Evolutionary conservation across 2,329 filamentous ascomycete species (phyloP).

Genomic region (Paecilomyces dactylethromorphus): DNA sequence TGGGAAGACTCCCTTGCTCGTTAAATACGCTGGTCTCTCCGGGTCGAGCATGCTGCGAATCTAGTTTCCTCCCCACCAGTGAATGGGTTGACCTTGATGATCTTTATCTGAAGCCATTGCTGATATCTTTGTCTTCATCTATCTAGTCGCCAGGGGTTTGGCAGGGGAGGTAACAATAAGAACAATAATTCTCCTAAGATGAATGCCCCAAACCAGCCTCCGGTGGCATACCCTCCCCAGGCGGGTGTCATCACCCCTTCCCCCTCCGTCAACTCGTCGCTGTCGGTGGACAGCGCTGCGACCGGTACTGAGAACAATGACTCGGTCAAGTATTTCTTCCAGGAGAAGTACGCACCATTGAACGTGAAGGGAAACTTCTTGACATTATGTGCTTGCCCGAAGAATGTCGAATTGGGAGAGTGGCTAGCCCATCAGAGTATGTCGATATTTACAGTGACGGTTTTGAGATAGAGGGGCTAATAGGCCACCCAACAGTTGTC

Average conservation of each 20-base stretch:
- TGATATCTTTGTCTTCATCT: slow-evolving; percentile 18
- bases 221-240: slow-evolving; percentile 22
- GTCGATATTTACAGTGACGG: slow-evolving; percentile 10
- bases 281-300: slow-evolving; percentile 28
- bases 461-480: neutral
- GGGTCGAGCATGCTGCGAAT: neutral
- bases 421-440: slow-evolving; percentile 94
- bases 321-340: slow-evolving; percentile 45
- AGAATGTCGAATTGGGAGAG: slow-evolving; percentile 88
- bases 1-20: slow-evolving; percentile 1
- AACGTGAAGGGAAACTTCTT: slow-evolving; percentile 98
- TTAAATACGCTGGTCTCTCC: neutral
- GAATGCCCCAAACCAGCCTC: slow-evolving; percentile 23
- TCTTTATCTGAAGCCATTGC: slow-evolving; percentile 1
- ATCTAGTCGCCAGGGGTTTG: slow-evolving; percentile 43
- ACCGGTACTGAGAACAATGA: slow-evolving; percentile 30
- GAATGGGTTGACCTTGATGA: neutral
- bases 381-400: slow-evolving; percentile 86
- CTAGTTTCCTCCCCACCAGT: neutral
- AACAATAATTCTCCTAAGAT: slow-evolving; percentile 35
- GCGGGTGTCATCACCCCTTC: slow-evolving; percentile 29
- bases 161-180: slow-evolving; percentile 39
- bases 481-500: slow-evolving; percentile 57
- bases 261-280: slow-evolving; percentile 31
- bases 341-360: slow-evolving; percentile 60